Evolutionary conservation across 768 basidiomycete species (phyloP).

Genomic region (Pleurotus sapidus): DNA sequence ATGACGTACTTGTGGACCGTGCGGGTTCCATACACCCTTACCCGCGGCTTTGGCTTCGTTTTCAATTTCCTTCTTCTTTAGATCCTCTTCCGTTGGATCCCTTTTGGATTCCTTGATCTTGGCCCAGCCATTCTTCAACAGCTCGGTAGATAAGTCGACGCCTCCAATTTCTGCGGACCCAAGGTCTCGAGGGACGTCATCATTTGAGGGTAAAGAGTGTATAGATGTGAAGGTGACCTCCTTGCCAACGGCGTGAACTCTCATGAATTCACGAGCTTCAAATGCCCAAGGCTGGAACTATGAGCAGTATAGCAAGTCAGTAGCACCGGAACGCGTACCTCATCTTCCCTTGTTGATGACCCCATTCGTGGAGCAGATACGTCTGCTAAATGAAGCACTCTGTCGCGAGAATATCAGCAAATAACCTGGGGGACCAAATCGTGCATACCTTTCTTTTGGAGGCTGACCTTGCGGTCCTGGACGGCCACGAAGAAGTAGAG

Average conservation of each 20-base stretch:
- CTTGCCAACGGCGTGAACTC: conserved; percentile 84
- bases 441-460: conserved; percentile 79
- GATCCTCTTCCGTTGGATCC: conserved; percentile 78
- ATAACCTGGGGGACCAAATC: conserved; percentile 3
- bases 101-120: conserved; percentile 87
- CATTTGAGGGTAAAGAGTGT: conserved; percentile 75
- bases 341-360: conserved; percentile 80
- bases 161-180: conserved; percentile 74
- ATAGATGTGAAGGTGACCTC: conserved; percentile 81
- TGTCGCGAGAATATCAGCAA: conserved; percentile 27
- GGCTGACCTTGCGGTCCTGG: conserved; percentile 81
- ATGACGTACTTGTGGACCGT: conserved; percentile 61
- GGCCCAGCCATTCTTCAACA: conserved; percentile 91
- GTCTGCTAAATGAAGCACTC: conserved; percentile 88
- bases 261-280: conserved; percentile 90
- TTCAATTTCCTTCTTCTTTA: conserved; percentile 70
- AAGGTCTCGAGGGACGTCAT: conserved; percentile 76
- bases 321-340: conserved; percentile 45
- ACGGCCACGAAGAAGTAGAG: conserved; percentile 77
- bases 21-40: conserved; percentile 84
- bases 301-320: neutral
- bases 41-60: conserved; percentile 70
- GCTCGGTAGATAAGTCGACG: conserved; percentile 67
- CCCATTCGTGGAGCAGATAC: conserved; percentile 84
- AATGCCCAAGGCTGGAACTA: conserved; percentile 77